Conservation (phyloP, 345 rosid genomes). For the Barbarea vulgaris region DNA sequence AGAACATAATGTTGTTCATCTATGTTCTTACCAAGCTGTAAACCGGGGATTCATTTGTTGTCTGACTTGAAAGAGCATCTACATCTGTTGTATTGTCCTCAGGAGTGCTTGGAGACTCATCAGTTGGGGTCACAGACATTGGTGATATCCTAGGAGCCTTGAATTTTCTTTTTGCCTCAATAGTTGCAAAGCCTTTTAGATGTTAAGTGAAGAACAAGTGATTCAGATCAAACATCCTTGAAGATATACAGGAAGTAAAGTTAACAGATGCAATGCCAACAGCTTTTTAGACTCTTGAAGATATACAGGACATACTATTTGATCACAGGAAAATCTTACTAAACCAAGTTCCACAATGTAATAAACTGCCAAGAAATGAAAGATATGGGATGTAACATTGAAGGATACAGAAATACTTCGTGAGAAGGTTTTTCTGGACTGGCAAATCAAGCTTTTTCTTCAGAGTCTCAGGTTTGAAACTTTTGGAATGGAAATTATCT, state of each 20-base stretch:
- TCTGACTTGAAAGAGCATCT: constrained; percentile 43
- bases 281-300: background rate
- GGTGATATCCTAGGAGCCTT: constrained; percentile 65
- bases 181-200: constrained; percentile 72
- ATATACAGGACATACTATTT: background rate
- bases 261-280: background rate
- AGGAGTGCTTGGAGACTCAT: constrained; percentile 44
- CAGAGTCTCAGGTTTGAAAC: constrained; percentile 51
- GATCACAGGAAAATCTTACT: background rate
- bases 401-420: constrained; percentile 96
- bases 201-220: constrained; percentile 50
- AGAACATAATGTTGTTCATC: background rate
- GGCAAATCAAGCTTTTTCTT: constrained; percentile 87
- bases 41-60: constrained; percentile 24
- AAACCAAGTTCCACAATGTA: constrained; percentile 21
- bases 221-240: constrained; percentile 7
- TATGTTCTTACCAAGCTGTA: constrained; percentile 48
- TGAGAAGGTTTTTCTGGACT: constrained; percentile 89
- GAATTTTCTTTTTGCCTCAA: constrained; percentile 80
- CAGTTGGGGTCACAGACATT: constrained; percentile 45
- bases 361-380: constrained; percentile 13
- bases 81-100: constrained; percentile 30
- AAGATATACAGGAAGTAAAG: background rate
- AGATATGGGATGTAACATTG: constrained; percentile 20
- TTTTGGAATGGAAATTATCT: constrained; percentile 41